Evolutionary conservation across 768 basidiomycete species (phyloP), one percentile per base, ranked within the genome.

Genomic region (Trametes maxima): DNA sequence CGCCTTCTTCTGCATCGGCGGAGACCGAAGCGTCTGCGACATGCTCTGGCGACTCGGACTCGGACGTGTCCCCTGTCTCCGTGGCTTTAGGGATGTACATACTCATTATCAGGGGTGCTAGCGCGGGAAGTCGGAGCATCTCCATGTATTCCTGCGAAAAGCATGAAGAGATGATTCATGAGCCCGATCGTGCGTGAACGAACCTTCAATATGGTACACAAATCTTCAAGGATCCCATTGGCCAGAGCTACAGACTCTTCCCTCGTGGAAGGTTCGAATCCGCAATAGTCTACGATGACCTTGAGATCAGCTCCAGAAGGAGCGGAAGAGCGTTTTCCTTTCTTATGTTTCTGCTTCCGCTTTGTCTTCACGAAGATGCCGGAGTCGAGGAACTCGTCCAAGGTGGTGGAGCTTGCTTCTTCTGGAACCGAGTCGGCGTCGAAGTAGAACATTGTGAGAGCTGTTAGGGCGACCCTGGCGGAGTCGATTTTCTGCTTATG

Each of bases 141-240:
- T 55, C 35, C 24, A 63, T 24, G 39, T 54, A 63, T 5, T 51
- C 36, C 62, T 63, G 17, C 4, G 17, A 36, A n/a, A 19, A 11
- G 3, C 21, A 51, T 40, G 24, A 21, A 40, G 24, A n/a, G 5
- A 21, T 21, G 5, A n/a, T 42, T 19, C 25, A 22, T 16, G 10
- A 47, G 51, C 28, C 28, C 62, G 68, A n/a, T 24, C 2, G 12
- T 28, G 11, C 13, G 16, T 17, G 10, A 21, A 56, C 50, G 4
- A 22, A 79, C 79, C 53, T 72, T 52, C 33, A 80, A 51, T 19
- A 68, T 66, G 10, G 7, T 24, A 56, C 70, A 70, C 52, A 77
- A 75, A 1, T 70, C 44, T 0, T 39, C 33, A 7, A 71, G 45
- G 36, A 80, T 62, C 1, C 67, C 39, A 2, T 14, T 10, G 0